These are phyloP conservation scores for Geranium rotundifolium DNA, from an alignment of 345 rosid genomes.

Conservation along the genomic window DNA sequence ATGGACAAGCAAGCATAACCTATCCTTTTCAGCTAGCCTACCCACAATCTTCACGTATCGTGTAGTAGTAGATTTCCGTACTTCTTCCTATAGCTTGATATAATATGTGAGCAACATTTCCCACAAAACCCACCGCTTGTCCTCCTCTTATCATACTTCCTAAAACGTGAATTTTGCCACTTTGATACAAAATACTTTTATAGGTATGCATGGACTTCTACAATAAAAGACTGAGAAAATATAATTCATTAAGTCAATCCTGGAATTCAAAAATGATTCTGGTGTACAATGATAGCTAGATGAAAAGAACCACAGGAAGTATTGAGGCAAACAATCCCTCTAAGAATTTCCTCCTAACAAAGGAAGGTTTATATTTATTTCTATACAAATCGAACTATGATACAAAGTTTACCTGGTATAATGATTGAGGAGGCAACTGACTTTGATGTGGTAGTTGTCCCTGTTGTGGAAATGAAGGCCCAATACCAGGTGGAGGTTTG, in stretches of 20 bases:
- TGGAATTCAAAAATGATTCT: not conserved
- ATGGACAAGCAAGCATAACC: not conserved
- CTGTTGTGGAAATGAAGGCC: slow-evolving; percentile 56
- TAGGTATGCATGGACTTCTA: no score
- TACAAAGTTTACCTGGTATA: slow-evolving; percentile 41
- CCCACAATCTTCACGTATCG: not conserved
- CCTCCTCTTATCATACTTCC: not conserved
- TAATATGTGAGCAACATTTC: not conserved
- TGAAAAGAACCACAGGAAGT: not conserved
- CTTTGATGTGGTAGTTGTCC: slow-evolving; percentile 51
- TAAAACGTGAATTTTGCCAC: no score
- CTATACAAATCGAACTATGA: not conserved
- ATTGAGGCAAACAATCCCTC: not conserved
- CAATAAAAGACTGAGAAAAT: no score
- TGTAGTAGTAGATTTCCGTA: not conserved
- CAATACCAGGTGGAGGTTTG: slow-evolving; percentile 42
- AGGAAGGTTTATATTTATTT: not conserved
- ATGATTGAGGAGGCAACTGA: slow-evolving; percentile 39
- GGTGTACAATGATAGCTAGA: not conserved
- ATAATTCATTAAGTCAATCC: not conserved
- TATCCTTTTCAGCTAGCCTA: not conserved
- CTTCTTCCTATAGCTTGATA: not conserved
- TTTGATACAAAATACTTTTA: no score
- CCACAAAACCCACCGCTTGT: no score
- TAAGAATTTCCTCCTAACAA: no score